Evolutionary conservation across 495 filamentous ascomycete species (phyloP), one percentile per base, ranked within the genome.

Genomic region (Staphylotrichum longicolle): DNA sequence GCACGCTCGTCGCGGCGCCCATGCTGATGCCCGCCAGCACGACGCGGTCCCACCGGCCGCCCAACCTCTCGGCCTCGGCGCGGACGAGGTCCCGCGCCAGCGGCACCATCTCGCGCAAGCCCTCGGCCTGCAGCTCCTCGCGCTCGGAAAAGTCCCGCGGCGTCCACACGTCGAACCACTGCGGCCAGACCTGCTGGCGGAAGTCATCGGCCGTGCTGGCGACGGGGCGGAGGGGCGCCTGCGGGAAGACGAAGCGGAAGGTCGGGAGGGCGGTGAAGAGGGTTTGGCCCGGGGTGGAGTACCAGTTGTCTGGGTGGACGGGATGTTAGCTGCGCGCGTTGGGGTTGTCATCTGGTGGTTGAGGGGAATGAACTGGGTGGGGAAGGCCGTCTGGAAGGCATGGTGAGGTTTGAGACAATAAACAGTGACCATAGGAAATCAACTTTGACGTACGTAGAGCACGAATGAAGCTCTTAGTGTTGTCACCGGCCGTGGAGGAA

Each of bases 401-500:
- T 27, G 20, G 20, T 27, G 20, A 1, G 20, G 20, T 27, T 27
- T 27, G 20, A 27, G 20, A 27, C 20, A 27, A 27, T 27, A 27
- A 27, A 27, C 20, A 27, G 20, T 27, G 20, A 27, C 20, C 20
- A 27, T 27, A 27, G 1, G 20, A 27, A 27, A 27, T 27, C 20
- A 27, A 1, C 1, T 27, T 27, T 27, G 20, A 27, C 20, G 20
- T 27, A 27, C 20, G 67, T 20, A 86, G 69, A 4, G 83, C 80
- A 32, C 67, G 58, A 42, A 77, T 75, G 63, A 88, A 86, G 63
- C 82, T 75, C 12, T 64, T 48, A 2, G 79, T 80, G 44, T 69
- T 75, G 70, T 83, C 84, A 47, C 80, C 82, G 81, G 44, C 84
- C 86, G 68, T 87, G 85, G 12, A 87, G 76, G 44, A 88, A 74